Conservation (phyloP, 2,329 filamentous ascomycete species). For the Xylariomycetidae sp. region DNA sequence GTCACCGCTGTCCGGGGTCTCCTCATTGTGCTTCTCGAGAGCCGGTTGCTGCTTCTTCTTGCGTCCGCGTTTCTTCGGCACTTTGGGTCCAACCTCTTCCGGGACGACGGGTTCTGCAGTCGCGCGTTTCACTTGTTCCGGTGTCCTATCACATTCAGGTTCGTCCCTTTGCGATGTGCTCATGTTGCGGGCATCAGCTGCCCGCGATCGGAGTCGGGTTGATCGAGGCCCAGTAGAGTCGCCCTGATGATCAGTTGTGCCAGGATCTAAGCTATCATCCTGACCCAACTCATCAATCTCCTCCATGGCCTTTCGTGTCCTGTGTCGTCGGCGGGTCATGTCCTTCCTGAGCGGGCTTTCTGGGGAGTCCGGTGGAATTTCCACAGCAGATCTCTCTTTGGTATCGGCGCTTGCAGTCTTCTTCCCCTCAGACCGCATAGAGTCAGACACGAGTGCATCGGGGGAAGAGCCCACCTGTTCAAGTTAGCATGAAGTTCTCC, state of each 20-base stretch:
- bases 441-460: conserved; percentile 16
- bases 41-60: conserved; percentile 22
- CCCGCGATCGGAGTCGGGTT: conserved; percentile 12
- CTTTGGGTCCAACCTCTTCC: conserved; percentile 7
- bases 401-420: conserved; percentile 5
- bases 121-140: conserved; percentile 1
- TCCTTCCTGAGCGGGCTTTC: too few species aligned
- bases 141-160: not conserved
- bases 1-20: too few species aligned
- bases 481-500: too few species aligned
- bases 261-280: conserved; percentile 12
- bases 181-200: conserved; percentile 3
- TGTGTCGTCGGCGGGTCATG: too few species aligned
- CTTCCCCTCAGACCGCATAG: conserved; percentile 4
- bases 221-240: conserved; percentile 15
- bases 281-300: conserved; percentile 24
- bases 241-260: conserved; percentile 7
- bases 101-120: conserved; percentile 1
- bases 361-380: too few species aligned
- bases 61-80: conserved; percentile 25
- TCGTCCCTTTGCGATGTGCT: not conserved
- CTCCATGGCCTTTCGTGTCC: too few species aligned
- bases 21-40: conserved; percentile 4
- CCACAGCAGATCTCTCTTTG: conserved; percentile 2
- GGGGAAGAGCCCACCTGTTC: conserved; percentile 25